These are phyloP conservation scores for Prunus mume DNA, from an alignment of 306 rosid species.

Conservation along the genomic window DNA sequence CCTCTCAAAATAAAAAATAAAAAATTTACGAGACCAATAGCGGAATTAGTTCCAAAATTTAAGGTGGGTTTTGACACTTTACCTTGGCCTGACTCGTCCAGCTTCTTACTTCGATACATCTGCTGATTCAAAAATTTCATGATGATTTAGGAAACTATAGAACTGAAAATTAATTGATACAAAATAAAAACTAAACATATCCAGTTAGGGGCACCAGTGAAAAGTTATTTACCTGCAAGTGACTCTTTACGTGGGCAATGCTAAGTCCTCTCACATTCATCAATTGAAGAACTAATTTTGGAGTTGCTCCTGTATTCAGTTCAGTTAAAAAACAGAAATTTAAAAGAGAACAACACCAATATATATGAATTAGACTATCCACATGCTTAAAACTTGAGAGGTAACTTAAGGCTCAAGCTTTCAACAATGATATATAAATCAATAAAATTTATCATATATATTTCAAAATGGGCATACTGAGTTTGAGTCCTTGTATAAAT, in stretches of 20 bases:
- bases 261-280: constrained; percentile 92
- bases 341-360: too few relatives aligned
- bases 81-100: constrained; percentile 90
- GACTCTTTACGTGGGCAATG: constrained; percentile 93
- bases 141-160: background rate
- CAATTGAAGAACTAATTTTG: constrained; percentile 77
- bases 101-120: constrained; percentile 93
- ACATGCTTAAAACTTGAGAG: too few relatives aligned
- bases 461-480: too few relatives aligned
- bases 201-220: background rate
- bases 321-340: background rate
- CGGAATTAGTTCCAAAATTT: too few relatives aligned
- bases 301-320: constrained; percentile 69
- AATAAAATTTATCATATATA: too few relatives aligned
- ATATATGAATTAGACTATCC: too few relatives aligned
- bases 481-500: background rate
- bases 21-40: too few relatives aligned
- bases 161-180: too few relatives aligned
- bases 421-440: too few relatives aligned
- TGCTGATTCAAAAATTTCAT: constrained; percentile 13
- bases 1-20: too few relatives aligned
- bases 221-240: constrained; percentile 59
- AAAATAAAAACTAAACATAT: background rate
- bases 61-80: background rate
- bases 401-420: too few relatives aligned